Base-by-base conservation (phyloP, 1,284 basidiomycete genomes). In the Malassezia dermatis region DNA sequence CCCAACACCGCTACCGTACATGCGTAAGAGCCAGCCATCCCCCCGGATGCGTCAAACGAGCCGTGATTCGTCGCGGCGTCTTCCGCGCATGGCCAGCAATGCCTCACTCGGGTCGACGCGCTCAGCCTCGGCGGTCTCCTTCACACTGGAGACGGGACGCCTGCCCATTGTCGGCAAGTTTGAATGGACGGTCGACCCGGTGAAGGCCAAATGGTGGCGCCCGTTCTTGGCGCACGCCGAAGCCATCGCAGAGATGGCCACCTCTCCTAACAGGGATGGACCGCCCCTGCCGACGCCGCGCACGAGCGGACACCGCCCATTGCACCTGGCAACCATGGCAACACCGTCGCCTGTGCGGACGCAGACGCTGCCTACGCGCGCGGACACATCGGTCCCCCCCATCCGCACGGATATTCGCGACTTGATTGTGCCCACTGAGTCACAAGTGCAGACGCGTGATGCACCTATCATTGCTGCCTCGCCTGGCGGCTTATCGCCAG, bases 91-190 rank as follows among this genome's bases (percentile, higher is more conserved):
- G 26, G 24, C 55, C 15, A 57, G 55, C 50, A 45, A 47, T 13
- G 39, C 50, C 13, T 47, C 43, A 24, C 11, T 57, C 10, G 19
- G 23, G 11, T 37, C 40, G 10, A 47, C 19, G 17, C 40, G 50
- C 32, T 44, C 39, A 21, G 10, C 31, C n/a, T 50, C 55, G 2
- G 48, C 54, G 2, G 54, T 48, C 6, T 35, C 49, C 3, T 51
- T 40, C 42, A 26, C 47, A 17, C 42, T 57, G 1, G 49, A 52
- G 23, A 43, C 55, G 4, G 52, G 60, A 8, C 61, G 55, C 11
- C 28, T 73, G 27, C 70, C 70, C 7, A 73, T 73, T 40, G 63
- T 73, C 17, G 67, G 62, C 3, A 60, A 62, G 23, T 61, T 73
- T 32, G 70, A 73, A 41, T 73, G 69, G 69, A 59, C 62, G 30